Percentiles rank a stretch among this genome's conserved stretches.
Conservation (phyloP, 345 rosid species). For the Corchorus olitorius region DNA sequence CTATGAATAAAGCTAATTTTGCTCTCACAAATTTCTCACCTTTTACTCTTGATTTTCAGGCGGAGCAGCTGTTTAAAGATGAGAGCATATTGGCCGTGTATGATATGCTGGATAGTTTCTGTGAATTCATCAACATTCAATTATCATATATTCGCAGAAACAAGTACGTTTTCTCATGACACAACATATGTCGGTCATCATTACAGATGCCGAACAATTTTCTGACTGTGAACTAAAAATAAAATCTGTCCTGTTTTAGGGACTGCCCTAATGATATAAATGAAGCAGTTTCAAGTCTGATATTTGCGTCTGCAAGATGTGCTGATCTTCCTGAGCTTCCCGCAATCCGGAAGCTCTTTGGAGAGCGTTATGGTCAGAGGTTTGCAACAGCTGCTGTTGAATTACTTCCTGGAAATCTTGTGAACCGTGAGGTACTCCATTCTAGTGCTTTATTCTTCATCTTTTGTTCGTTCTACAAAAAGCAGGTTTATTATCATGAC, state of each 20-base stretch:
- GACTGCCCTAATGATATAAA: constrained; percentile 68
- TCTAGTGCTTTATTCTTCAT: neutral
- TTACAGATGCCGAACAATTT: neutral
- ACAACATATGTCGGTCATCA: too few species aligned
- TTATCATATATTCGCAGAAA: constrained; percentile 58
- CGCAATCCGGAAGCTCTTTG: constrained; percentile 57
- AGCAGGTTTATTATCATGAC: neutral
- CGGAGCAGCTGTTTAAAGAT: constrained; percentile 59
- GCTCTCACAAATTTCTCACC: neutral
- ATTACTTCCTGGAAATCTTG: constrained; percentile 64
- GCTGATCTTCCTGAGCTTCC: constrained; percentile 81
- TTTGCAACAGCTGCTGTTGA: constrained; percentile 55
- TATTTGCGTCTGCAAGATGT: constrained; percentile 82
- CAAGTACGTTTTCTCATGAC: constrained; percentile 42
- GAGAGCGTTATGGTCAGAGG: constrained; percentile 67
- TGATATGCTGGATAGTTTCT: constrained; percentile 59
- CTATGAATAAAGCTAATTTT: neutral
- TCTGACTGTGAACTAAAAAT: neutral
- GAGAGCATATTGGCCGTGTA: constrained; percentile 49
- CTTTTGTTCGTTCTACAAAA: neutral
- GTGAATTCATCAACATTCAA: constrained; percentile 55
- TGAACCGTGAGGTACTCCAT: constrained; percentile 60
- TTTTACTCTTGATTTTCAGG: constrained; percentile 33
- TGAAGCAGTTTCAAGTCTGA: constrained; percentile 87
- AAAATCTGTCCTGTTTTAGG: constrained; percentile 34